Evolutionary conservation across 139 green algal genomes (phyloP).

Genomic region (Microglena sp.): DNA sequence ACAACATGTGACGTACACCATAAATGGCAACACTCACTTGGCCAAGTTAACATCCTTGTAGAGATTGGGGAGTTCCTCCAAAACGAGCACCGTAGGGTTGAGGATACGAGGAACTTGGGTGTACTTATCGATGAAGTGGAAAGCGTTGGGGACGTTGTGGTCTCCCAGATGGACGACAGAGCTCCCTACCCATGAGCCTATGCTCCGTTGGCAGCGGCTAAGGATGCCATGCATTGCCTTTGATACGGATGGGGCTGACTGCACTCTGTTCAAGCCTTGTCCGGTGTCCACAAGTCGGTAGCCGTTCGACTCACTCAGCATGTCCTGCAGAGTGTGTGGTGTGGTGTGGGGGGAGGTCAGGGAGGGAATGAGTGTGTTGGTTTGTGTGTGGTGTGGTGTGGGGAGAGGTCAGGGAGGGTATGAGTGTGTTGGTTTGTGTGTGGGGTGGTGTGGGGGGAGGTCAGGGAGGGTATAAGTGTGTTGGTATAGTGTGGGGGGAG

Average conservation of each 20-base stretch:
- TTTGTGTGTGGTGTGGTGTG: too few relatives aligned
- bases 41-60: conserved; percentile 14
- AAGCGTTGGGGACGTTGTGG: conserved; percentile 90
- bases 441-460: too few relatives aligned
- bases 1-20: too few relatives aligned
- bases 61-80: conserved; percentile 75
- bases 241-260: conserved; percentile 51
- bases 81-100: conserved; percentile 75
- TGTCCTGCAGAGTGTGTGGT: conserved; percentile 36
- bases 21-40: too few relatives aligned
- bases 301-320: conserved; percentile 63
- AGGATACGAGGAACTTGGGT: conserved; percentile 88
- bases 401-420: too few relatives aligned
- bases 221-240: conserved; percentile 49
- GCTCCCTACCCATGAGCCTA: conserved; percentile 84
- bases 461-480: too few relatives aligned
- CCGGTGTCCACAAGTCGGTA: conserved; percentile 89
- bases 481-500: too few relatives aligned
- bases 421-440: too few relatives aligned
- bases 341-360: too few relatives aligned
- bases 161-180: conserved; percentile 90
- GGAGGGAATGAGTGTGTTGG: too few relatives aligned
- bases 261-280: conserved; percentile 89
- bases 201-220: conserved; percentile 52
- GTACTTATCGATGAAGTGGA: conserved; percentile 96